Base-by-base conservation (phyloP, 768 basidiomycete species). In the Dioszegia aurantiaca region DNA sequence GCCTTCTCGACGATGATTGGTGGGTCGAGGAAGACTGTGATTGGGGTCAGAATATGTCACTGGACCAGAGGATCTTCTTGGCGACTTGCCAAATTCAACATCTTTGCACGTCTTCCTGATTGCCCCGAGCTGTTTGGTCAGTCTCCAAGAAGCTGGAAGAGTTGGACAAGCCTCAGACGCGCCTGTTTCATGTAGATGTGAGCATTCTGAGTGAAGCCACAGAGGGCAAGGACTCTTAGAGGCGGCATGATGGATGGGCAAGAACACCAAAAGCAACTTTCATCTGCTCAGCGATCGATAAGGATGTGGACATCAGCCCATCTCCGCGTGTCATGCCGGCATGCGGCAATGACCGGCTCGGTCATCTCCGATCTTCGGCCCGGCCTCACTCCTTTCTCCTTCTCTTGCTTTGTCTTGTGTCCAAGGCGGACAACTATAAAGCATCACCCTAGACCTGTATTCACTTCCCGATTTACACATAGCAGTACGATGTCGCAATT, bases 161-260 rank as follows among this genome's bases (percentile, higher is more conserved):
- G 8, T 21, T 40, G 19, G 17, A 21, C 14, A 36, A 2, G 6
- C 28, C 28, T 12, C 5, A 6, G 24, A 53, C 16, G 10, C 59
- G 14, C 73, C 66, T 74, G 72, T 56, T 65, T 73, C 23, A 46
- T 59, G 62, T 72, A 67, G 56, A 75, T 75, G 41, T 61, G 52
- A 17, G 72, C 67, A 54, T 75, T 75, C 48, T 75, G 74, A 4
- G 74, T 73, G 65, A 72, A 75, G 10, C 74, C 74, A 26, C 72
- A 73, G 24, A 75, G 62, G 21, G 71, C 69, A 12, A 75, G 48
- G 24, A 75, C 72, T 55, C 68, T 59, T 12, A 59, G 24, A 23
- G 42, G 27, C 41, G 41, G 43, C 23, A 40, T 51, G 9, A 30
- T 16, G 12, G 27, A 24, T 9, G 10, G 9, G 17, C 9, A 9